Evolutionary conservation across 805 yeast genomes (phyloP), one percentile per base, ranked within the genome.

Genomic region (Cyberlindnera japonica): DNA sequence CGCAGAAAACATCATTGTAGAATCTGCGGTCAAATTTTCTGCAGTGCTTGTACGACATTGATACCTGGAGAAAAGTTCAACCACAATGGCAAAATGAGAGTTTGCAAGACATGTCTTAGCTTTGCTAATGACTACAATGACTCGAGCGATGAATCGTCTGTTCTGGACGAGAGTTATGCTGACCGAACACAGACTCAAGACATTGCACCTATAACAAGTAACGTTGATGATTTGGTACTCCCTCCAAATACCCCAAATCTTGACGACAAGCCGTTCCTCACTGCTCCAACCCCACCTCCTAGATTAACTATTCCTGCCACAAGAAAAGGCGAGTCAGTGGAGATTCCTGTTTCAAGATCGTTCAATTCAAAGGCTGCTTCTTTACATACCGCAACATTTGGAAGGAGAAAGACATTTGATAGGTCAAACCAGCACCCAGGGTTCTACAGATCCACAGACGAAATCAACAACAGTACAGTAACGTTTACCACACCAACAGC

Each of bases 1-100:
- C 68, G 96, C 58, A 70, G 99, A 50, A 84, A 86, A 49, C 99
- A 91, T 58, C 99, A 91, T 62, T 91, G 99, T 57, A 68, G 99
- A 39, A 80, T 91, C 25, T 91, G 99, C 63, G 99, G 99, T 3
- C 96, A 90, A 60, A 90, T 91, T 35, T 91, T 90, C 57, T 91
- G 99, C 61, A 73, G 83, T 32, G 71, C 74, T 9, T 91, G 99
- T 61, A 87, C 96, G 0, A 64, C 75, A 3, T 74, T 88, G 53
- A 65, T 87, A 53, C 55, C 83, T 44, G 87, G 93, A 35, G 73
- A 77, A 37, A 70, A 70, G 59, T 71, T 86, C 68, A 74, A 79
- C 29, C 69, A 73, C 50, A 69, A 69, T 19, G 95, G 90, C 15
- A 81, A 74, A 55, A 74, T 83, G 72, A 65, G 95, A 43, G 87